phyloP scores from a whole-genome alignment of 2,329 filamentous ascomycete genomes.

The Nemania sp. region DNA sequence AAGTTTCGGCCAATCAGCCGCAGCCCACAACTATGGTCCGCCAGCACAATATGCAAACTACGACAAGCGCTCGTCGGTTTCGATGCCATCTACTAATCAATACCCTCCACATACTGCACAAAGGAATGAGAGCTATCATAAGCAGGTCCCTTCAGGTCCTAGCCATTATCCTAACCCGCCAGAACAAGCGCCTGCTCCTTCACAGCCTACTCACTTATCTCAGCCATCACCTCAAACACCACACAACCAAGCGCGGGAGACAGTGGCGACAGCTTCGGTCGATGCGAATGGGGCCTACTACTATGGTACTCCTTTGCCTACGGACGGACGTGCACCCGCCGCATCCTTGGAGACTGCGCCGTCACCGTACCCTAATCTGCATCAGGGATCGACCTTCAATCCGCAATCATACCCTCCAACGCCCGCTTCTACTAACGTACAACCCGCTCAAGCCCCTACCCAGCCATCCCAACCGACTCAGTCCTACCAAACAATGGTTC shows the following conservation, averaged over 20 bases:
- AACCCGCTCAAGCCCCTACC: slow-evolving; percentile 29
- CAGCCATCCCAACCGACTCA: slow-evolving; percentile 18
- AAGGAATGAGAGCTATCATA: slow-evolving; percentile 56
- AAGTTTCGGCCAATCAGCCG: slow-evolving; percentile 52
- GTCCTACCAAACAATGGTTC: slow-evolving; percentile 26
- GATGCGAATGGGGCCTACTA: slow-evolving; percentile 64
- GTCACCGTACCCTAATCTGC: slow-evolving; percentile 59
- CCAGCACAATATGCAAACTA: slow-evolving; percentile 51
- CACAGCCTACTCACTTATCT: slow-evolving; percentile 37
- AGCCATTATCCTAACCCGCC: slow-evolving; percentile 43
- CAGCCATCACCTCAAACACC: slow-evolving; percentile 37
- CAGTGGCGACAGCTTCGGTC: slow-evolving; percentile 41
- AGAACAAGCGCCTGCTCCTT: slow-evolving; percentile 34
- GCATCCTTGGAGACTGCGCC: slow-evolving; percentile 47
- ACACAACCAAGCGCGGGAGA: slow-evolving; percentile 35
- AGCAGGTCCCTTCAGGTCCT: slow-evolving; percentile 44
- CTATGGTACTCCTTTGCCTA: slow-evolving; percentile 49
- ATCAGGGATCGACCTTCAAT: slow-evolving; percentile 51
- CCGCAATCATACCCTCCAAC: slow-evolving; percentile 49
- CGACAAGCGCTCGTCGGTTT: slow-evolving; percentile 46
- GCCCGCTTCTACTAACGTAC: slow-evolving; percentile 33
- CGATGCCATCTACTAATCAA: slow-evolving; percentile 46
- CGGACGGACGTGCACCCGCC: slow-evolving; percentile 44
- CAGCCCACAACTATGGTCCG: slow-evolving; percentile 55
- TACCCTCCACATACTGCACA: slow-evolving; percentile 52